Percentiles rank a stretch among this genome's conserved stretches.
Evolutionary conservation across 257 asterid species (phyloP).

Genomic region (Avicennia marina): DNA sequence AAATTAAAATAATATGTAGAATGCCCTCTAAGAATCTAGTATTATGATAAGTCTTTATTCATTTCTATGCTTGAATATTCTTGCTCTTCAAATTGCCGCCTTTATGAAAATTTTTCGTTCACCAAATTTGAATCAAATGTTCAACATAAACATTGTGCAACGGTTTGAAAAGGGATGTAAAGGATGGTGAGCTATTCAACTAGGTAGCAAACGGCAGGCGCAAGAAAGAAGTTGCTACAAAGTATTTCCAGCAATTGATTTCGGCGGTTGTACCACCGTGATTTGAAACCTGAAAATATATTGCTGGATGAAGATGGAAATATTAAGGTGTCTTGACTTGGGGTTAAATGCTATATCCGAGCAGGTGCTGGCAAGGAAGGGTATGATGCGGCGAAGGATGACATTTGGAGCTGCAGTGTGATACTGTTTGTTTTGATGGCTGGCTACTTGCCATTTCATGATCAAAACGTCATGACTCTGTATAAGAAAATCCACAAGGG

Average conservation of each 20-base stretch:
- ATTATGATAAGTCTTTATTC: too few relatives aligned
- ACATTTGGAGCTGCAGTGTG: constrained; percentile 34
- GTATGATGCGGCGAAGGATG: constrained; percentile 33
- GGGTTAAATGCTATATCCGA: constrained; percentile 56
- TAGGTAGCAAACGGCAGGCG: constrained; percentile 58
- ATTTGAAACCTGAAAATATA: constrained; percentile 51
- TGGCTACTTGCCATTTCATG: constrained; percentile 32
- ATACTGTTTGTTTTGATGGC: constrained; percentile 30
- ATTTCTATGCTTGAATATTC: too few relatives aligned
- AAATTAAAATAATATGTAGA: too few relatives aligned
- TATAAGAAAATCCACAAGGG: constrained; percentile 30
- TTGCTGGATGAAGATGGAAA: constrained; percentile 50
- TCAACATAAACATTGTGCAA: constrained; percentile 51
- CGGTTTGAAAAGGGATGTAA: constrained; percentile 48
- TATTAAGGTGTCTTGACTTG: constrained; percentile 50
- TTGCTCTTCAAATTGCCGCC: too few relatives aligned
- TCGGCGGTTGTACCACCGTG: constrained; percentile 55
- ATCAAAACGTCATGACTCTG: constrained; percentile 29
- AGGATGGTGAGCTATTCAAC: constrained; percentile 53
- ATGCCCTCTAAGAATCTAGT: too few relatives aligned
- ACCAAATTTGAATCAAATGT: too few relatives aligned
- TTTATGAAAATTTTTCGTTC: too few relatives aligned
- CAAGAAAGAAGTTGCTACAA: constrained; percentile 44
- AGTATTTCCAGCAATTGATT: constrained; percentile 49
- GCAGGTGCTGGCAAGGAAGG: constrained; percentile 32